Evolutionary conservation across 495 filamentous ascomycete genomes (phyloP), one percentile per base, ranked within the genome.

Genomic region (Chaetomium cochliodes): DNA sequence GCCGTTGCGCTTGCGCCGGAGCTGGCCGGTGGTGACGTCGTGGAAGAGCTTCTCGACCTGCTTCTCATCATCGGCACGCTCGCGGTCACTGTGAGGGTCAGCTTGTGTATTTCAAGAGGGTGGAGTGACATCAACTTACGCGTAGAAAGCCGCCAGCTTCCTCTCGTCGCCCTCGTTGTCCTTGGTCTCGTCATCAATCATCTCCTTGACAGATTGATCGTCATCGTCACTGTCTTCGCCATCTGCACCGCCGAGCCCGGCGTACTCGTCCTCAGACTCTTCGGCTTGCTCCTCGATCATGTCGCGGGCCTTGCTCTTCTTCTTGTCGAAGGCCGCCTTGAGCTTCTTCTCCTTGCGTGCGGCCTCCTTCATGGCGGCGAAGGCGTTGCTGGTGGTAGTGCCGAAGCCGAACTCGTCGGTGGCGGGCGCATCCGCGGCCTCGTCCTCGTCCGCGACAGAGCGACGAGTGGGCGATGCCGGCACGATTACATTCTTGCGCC

Each of bases 201-300:
- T 94, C 74, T 92, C 90, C 65, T 89, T 86, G 61, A 90, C 80
- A 25, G 78, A 80, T 13, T 70, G 62, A 37, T 81, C 79, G 55
- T 89, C 84, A 44, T 88, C 87, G 25, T 80, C 85, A 56, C 87
- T 89, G 46, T 92, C 91, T 64, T 98, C 96, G 56, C 93, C 92
- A 74, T 91, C 92, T 5, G 83, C 89, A 49, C 94, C 94, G 53
- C 96, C 96, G 47, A 98, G 80, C 2, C 96, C 96, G 39, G 93
- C 94, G 72, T 97, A 99, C 74, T 99, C 94, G 73, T 99, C 94
- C 73, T 98, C 96, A 0, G 96, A 98, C 79, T 99, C 94, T 69
- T 94, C 91, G 46, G 94, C 94, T 70, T 94, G 91, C 66, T 98
- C 94, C 65, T 98, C 85, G 20, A 99, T 80, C 80, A 96, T 91